Conservation (phyloP, 2,329 filamentous ascomycete species). For the Botrytis byssoidea region DNA sequence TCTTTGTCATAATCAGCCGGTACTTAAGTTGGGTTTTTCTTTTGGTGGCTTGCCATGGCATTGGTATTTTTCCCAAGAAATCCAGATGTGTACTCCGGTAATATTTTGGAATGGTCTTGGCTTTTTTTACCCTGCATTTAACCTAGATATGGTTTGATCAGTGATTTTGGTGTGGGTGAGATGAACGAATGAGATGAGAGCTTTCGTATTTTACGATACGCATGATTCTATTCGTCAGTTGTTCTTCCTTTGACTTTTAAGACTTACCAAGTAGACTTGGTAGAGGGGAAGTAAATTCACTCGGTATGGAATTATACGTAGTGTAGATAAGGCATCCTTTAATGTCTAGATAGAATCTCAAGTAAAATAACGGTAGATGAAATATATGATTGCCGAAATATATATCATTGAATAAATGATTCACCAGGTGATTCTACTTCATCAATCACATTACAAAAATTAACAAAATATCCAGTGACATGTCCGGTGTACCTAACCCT, state of each 20-base stretch:
- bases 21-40: neutral
- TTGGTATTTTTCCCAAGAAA: constrained; percentile 7
- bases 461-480: neutral
- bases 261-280: neutral
- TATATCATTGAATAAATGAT: neutral
- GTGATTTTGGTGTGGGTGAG: neutral
- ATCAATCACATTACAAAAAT: too few species aligned
- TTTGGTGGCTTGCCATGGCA: neutral
- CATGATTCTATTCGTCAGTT: neutral
- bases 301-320: neutral
- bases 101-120: neutral
- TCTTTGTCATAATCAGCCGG: constrained; percentile 2
- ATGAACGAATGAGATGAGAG: neutral
- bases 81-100: neutral
- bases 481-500: neutral
- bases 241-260: neutral
- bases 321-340: neutral
- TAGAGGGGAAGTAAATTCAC: neutral
- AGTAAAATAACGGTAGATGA: neutral
- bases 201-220: neutral
- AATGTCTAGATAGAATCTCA: neutral
- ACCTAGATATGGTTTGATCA: neutral
- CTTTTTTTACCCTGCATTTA: neutral
- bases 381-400: neutral
- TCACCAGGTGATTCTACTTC: neutral